Evolutionary conservation across 1,284 basidiomycete genomes (phyloP), one percentile per base, ranked within the genome.

Genomic region (Pseudozyma hubeiensis): DNA sequence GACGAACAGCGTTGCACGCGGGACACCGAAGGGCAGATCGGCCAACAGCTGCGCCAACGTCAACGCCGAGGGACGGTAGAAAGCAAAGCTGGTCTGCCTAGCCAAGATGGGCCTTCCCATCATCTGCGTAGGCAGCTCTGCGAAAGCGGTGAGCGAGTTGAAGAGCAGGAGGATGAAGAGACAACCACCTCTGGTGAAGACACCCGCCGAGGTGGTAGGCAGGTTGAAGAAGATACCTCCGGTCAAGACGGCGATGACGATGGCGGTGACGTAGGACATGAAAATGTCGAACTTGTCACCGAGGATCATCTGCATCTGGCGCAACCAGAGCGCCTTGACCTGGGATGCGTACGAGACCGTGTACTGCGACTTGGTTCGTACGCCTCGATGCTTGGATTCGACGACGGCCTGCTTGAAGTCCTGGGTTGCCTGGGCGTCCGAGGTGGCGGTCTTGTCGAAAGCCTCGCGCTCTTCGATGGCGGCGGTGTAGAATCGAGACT

Each of bases 201-300:
- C 90, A 44, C 93, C 85, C 46, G 87, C 65, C 7, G 81, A 79
- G 8, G 83, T 79, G 29, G 85, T 86, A 2, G 78, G 81, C 46
- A 85, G 80, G 61, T 88, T 83, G 85, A 94, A 94, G 57, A 95
- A 89, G 45, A 93, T 89, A 85, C 92, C 90, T 33, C 93, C 93
- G 70, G 93, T 89, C 53, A 96, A 88, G 50, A 96, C 85, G 52
- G 92, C 90, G 35, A 93, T 85, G 50, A 87, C 61, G 33, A 81
- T 77, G 13, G 83, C 78, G n/a, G 85, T 86, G 3, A 78, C 63
- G 64, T 78, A 83, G 40, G 72, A 78, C 64, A 78, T 83, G 81
- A 88, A 87, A 51, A 95, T 86, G 80, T 92, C 91, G 84, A 95
- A 93, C 62, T 87, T 88, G 86, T 96, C 92, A 84, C 95, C 93